Evolutionary conservation across 1,284 basidiomycete species (phyloP).

Genomic region (Ganoderma multipileum): DNA sequence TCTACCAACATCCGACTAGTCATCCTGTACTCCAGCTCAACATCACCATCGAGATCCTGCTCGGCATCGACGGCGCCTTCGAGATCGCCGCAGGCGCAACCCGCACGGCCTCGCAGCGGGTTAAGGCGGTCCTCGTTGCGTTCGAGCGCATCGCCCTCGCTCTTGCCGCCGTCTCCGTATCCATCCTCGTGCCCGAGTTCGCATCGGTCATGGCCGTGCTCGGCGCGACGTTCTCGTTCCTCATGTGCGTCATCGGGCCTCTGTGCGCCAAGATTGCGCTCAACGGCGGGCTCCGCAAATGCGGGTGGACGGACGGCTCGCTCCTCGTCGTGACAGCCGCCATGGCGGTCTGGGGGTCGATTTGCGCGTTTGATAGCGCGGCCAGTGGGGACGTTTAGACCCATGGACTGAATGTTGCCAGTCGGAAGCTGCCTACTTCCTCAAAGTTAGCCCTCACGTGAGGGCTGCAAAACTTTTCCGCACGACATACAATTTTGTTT

Average conservation of each 20-base stretch:
- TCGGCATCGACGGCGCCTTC: conserved; percentile 62
- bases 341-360: conserved; percentile 84
- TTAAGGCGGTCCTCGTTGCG: conserved; percentile 56
- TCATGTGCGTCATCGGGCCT: conserved; percentile 85
- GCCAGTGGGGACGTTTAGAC: conserved; percentile 23
- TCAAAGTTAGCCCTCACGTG: background rate
- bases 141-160: conserved; percentile 70
- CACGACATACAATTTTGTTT: background rate
- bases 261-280: conserved; percentile 70
- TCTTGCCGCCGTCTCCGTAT: conserved; percentile 67
- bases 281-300: conserved; percentile 47
- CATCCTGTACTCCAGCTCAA: conserved; percentile 60
- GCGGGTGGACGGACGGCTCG: conserved; percentile 56
- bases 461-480: background rate
- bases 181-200: conserved; percentile 86
- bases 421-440: background rate
- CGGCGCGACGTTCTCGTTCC: conserved; percentile 87
- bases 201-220: conserved; percentile 91
- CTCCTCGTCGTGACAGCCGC: conserved; percentile 62
- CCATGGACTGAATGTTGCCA: background rate
- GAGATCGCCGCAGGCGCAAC: conserved; percentile 13
- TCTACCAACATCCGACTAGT: background rate
- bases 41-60: conserved; percentile 77
- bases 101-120: conserved; percentile 25
- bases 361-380: conserved; percentile 61